Evolutionary conservation across 2,329 filamentous ascomycete genomes (phyloP).

Genomic region (Colletotrichum orchidophilum): DNA sequence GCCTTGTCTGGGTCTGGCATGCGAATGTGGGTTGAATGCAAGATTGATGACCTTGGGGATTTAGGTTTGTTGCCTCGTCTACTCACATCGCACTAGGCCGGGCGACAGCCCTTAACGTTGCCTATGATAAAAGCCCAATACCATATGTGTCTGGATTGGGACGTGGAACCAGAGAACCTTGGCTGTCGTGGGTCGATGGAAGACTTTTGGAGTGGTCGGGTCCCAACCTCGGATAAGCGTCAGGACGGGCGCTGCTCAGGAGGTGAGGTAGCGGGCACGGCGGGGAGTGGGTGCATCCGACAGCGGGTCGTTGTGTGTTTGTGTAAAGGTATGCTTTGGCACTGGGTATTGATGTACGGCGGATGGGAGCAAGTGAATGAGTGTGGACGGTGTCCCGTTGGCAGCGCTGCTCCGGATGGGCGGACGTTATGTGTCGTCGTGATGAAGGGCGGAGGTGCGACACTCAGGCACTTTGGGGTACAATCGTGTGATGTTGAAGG

Average conservation of each 20-base stretch:
- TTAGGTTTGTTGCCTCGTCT: conserved; percentile 12
- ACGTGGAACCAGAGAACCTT: conserved; percentile 33
- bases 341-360: background rate
- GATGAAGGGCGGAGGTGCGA: conserved; percentile 27
- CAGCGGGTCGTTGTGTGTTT: conserved; percentile 22
- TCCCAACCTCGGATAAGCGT: conserved; percentile 33
- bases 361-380: background rate
- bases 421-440: background rate
- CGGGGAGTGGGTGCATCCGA: conserved; percentile 34
- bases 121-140: conserved; percentile 31
- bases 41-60: background rate
- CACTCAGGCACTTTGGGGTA: conserved; percentile 7
- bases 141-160: conserved; percentile 33
- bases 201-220: conserved; percentile 33
- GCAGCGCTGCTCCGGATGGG: background rate
- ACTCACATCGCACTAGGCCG: conserved; percentile 36
- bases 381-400: background rate
- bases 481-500: conserved; percentile 36
- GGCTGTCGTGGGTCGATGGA: conserved; percentile 31
- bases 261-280: conserved; percentile 31
- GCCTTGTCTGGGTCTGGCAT: conserved; percentile 7
- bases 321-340: background rate
- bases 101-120: conserved; percentile 34
- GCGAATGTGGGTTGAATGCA: conserved; percentile 3
- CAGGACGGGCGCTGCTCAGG: conserved; percentile 23